These are phyloP conservation scores for Pseudophaeomoniella oleicola DNA, from an alignment of 2,329 filamentous ascomycete genomes.

Conservation along the genomic window DNA sequence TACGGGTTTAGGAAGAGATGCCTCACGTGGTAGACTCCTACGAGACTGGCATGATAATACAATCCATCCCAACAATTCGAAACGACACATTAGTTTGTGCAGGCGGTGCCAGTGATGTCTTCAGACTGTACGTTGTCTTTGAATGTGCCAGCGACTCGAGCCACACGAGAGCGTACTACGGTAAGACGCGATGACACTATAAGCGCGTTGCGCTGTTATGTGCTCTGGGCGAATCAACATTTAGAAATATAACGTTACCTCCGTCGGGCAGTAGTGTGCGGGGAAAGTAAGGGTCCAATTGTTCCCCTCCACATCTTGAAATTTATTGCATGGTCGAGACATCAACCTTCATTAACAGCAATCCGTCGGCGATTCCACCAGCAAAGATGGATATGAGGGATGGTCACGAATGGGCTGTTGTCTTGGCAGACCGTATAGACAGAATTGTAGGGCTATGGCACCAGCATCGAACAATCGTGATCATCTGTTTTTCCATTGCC, in stretches of 20 bases:
- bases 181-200: too few species aligned
- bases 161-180: too few species aligned
- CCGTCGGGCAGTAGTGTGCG: too few species aligned
- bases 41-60: slow-evolving; percentile 26
- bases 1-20: not conserved
- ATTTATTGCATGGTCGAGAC: too few species aligned
- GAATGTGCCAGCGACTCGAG: too few species aligned
- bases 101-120: too few species aligned
- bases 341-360: not conserved
- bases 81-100: slow-evolving; percentile 30
- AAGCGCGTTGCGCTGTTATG: too few species aligned
- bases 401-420: not conserved
- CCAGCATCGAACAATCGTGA: not conserved
- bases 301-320: too few species aligned
- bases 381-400: not conserved
- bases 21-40: slow-evolving; percentile 4
- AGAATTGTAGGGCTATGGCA: not conserved
- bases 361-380: not conserved
- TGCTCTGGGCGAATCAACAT: too few species aligned
- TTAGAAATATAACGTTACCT: too few species aligned
- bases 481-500: not conserved
- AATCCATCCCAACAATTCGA: slow-evolving; percentile 27
- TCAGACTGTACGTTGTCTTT: too few species aligned
- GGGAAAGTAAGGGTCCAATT: not conserved
- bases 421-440: not conserved